Base-by-base conservation (phyloP, 768 basidiomycete species). In the Daedaleopsis sinensis region DNA sequence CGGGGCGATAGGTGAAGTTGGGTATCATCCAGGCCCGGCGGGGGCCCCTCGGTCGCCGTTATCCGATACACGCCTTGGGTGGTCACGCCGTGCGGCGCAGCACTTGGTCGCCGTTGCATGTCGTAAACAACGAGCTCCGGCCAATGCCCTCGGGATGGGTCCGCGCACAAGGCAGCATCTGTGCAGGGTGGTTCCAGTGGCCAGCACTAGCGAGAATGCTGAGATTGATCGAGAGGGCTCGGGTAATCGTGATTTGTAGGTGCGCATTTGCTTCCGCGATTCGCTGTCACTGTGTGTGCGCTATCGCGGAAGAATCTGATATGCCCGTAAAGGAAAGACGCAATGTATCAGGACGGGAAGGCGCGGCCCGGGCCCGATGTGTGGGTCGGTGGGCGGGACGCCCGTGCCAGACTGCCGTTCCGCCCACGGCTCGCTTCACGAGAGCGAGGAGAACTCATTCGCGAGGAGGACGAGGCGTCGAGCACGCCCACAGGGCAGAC, bases 191-290 rank as follows among this genome's bases (percentile, higher is more conserved):
- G 3, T 3, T 42, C 39, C 5, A 4, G 39, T 42, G n/a, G n/a
- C n/a, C n/a, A n/a, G 37, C 15, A 38, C 8, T 38, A 38, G 37
- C 37, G 37, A 38, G 37, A 18, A 42, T 42, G 39, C 39, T 42
- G 13, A 37, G 46, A 6, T 19, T 58, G 57, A 58, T 58, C 49
- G 49, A 38, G 57, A 32, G 27, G 27, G 24, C 23, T 15, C 18
- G 24, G 37, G 56, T 62, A 56, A 62, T 51, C 61, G 32, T 55
- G 57, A 58, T 62, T 62, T 58, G 61, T 58, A 51, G 46, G 53
- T 42, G 58, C 62, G 35, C 50, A 57, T 64, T 57, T 64, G 62
- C 62, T 64, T 64, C 62, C 62, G 62, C 62, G 62, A 64, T 49
- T 47, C n/a, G n/a, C n/a, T n/a, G n/a, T n/a, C n/a, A n/a, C 24